Conservation (phyloP, 495 filamentous ascomycete genomes). For the Podospora sp. region DNA sequence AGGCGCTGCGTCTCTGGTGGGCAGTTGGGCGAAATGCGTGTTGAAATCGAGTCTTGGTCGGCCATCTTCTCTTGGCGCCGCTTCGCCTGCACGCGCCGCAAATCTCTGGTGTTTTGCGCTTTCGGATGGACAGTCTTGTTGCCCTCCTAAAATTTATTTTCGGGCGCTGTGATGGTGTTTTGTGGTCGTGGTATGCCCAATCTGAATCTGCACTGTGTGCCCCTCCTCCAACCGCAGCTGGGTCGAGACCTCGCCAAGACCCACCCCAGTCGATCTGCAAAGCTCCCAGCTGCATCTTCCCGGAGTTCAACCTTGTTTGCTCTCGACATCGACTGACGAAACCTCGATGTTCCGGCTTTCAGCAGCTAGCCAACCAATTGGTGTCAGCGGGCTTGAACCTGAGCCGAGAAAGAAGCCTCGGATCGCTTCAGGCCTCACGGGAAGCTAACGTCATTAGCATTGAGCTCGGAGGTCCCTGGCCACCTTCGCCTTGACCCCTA, state of each 20-base stretch:
- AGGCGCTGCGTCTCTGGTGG: conserved; percentile 54
- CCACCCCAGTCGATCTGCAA: neutral
- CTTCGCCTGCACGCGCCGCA: too few species aligned
- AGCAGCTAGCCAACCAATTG: neutral
- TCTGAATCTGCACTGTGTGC: neutral
- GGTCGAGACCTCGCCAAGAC: conserved; percentile 7
- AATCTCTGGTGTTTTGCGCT: too few species aligned
- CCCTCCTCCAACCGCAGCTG: neutral
- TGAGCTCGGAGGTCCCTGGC: neutral
- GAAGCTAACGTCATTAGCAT: conserved; percentile 2
- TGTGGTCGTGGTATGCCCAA: conserved; percentile 14
- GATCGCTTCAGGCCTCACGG: neutral
- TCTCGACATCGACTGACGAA: too few species aligned
- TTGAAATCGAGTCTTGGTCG: conserved; percentile 44
- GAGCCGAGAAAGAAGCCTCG: neutral
- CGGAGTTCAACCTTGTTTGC: too few species aligned
- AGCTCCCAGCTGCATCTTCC: neutral
- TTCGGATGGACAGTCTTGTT: neutral
- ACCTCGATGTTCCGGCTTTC: too few species aligned
- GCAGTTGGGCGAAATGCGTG: conserved; percentile 50
- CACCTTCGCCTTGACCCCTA: neutral
- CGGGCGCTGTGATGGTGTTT: neutral
- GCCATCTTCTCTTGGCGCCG: conserved; percentile 22
- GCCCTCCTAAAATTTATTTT: neutral
- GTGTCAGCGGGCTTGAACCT: neutral